phyloP scores from a whole-genome alignment of 2,329 filamentous ascomycete genomes.

The Leptodontidium sp. region DNA sequence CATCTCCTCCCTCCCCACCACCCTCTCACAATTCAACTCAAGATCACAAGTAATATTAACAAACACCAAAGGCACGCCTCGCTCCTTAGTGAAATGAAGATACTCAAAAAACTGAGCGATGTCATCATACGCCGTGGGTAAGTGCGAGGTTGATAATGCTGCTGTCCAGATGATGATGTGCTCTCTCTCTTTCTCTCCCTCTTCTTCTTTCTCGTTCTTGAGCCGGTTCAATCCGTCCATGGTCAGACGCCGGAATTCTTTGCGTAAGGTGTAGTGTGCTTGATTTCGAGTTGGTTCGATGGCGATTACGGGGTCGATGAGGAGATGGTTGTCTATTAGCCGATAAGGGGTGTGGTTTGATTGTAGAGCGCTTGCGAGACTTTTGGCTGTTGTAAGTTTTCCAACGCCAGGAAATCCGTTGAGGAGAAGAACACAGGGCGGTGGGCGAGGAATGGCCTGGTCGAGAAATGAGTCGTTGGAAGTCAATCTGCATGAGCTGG shows the following conservation, averaged over 20 bases:
- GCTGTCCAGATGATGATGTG: neutral
- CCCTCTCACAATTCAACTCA: neutral
- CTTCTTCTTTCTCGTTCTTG: neutral
- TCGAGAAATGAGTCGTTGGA: neutral
- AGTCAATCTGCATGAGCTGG: neutral
- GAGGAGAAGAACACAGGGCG: neutral
- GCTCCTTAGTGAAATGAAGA: neutral
- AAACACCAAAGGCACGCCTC: neutral
- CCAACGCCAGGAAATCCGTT: neutral
- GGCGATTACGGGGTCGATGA: slow-evolving; percentile 6
- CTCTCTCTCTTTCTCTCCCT: neutral
- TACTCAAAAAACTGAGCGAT: neutral
- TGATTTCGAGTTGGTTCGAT: slow-evolving; percentile 4
- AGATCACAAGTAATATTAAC: neutral
- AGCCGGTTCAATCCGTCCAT: neutral
- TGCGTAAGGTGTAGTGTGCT: neutral
- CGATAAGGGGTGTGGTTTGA: neutral
- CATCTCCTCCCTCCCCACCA: neutral
- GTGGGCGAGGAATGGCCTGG: neutral
- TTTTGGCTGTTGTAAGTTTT: neutral
- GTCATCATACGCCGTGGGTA: neutral
- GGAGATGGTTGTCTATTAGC: slow-evolving; percentile 11
- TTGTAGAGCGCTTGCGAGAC: neutral
- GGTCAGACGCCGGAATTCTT: neutral
- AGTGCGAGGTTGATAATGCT: neutral